These are phyloP conservation scores for Entelexis sorbosivorans DNA, from an alignment of 1,139 yeast genomes.

Conservation along the genomic window DNA sequence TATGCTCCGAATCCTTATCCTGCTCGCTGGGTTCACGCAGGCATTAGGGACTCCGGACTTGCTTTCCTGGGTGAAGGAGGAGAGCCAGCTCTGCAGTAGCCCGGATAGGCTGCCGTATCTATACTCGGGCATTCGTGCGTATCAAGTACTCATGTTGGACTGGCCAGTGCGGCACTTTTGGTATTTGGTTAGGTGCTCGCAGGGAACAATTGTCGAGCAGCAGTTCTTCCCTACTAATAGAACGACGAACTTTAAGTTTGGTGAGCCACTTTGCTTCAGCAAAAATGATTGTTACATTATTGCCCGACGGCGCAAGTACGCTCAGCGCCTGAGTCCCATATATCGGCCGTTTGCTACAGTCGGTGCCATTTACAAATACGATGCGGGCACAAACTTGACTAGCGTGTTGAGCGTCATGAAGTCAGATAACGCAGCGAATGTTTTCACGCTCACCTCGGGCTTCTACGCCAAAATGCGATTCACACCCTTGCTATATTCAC, in stretches of 20 bases:
- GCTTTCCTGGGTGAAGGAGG: not conserved
- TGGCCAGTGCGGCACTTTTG: constrained; percentile 41
- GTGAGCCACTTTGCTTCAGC: constrained; percentile 40
- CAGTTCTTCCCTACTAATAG: constrained; percentile 33
- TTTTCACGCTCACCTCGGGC: not conserved
- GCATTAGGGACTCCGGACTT: not conserved
- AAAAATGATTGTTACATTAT: constrained; percentile 44
- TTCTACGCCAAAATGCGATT: constrained; percentile 3
- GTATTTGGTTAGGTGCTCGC: constrained; percentile 44
- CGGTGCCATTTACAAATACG: constrained; percentile 56
- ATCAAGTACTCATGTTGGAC: constrained; percentile 38
- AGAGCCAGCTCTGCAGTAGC: constrained; percentile 17
- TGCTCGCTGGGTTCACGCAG: not conserved
- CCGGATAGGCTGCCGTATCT: constrained; percentile 25
- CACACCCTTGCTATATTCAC: constrained; percentile 13
- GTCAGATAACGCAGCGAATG: constrained; percentile 36
- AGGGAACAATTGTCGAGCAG: constrained; percentile 44
- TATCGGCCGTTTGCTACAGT: constrained; percentile 52
- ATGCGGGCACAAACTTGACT: constrained; percentile 16
- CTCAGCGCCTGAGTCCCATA: constrained; percentile 39
- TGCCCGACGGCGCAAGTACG: constrained; percentile 53
- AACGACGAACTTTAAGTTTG: constrained; percentile 44
- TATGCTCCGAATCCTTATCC: not conserved
- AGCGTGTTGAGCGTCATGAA: constrained; percentile 47
- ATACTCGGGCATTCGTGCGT: constrained; percentile 52